Conservation (phyloP, 73 alveolate genomes). For the Paramecium sonneborni region DNA sequence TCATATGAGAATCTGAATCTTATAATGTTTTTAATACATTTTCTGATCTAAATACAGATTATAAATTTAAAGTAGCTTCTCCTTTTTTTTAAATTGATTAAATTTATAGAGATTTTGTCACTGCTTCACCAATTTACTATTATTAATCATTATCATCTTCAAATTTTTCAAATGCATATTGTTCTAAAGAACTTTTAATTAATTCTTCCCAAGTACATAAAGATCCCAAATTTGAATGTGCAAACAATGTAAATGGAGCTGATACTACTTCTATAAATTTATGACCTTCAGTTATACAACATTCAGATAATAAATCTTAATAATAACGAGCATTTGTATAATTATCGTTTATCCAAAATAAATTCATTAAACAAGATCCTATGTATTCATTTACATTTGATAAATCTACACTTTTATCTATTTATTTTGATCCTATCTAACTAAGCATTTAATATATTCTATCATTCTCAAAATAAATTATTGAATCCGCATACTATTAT, state of each 20-base stretch:
- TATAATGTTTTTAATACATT: neutral
- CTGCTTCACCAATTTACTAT: conserved; percentile 1
- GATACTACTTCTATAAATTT: conserved; percentile 58
- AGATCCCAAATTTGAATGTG: conserved; percentile 44
- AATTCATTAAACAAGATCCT: conserved; percentile 73
- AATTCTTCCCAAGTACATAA: conserved; percentile 62
- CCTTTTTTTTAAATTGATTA: neutral
- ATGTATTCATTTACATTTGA: conserved; percentile 82
- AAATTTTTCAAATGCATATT: conserved; percentile 52
- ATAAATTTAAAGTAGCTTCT: neutral
- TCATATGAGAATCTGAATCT: conserved; percentile 62
- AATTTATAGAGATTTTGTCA: neutral
- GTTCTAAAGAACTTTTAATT: conserved; percentile 49
- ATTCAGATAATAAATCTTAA: conserved; percentile 28
- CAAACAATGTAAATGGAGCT: conserved; percentile 54
- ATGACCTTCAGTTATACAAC: conserved; percentile 62
- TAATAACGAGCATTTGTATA: conserved; percentile 19
- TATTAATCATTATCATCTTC: conserved; percentile 37
- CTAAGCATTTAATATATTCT: conserved; percentile 69
- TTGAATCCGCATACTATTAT: conserved; percentile 81
- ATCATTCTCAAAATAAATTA: conserved; percentile 80
- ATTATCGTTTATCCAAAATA: conserved; percentile 63
- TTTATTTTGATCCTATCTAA: conserved; percentile 64
- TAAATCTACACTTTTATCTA: conserved; percentile 73
- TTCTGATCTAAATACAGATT: neutral